Conservation (phyloP, 495 filamentous ascomycete species). For the Barbatosphaeria neglecta region DNA sequence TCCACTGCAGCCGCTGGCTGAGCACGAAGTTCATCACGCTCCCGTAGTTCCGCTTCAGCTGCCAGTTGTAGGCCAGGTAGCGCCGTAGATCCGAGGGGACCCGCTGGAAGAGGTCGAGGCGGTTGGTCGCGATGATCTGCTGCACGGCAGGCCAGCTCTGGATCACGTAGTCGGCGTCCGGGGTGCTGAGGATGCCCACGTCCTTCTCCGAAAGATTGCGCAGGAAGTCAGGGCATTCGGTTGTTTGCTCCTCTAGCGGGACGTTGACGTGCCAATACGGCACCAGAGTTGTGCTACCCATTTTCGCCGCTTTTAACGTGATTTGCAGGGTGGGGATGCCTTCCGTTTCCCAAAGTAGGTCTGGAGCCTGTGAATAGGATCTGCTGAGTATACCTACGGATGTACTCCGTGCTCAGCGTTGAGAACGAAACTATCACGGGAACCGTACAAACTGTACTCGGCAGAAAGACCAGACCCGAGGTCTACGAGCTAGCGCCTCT, state of each 20-base stretch:
- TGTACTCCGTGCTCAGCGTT: no score
- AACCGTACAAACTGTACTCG: no score
- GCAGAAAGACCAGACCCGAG: no score
- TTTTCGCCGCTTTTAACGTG: slow-evolving; percentile 1
- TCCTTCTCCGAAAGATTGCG: slow-evolving; percentile 43
- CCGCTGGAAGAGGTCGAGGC: slow-evolving; percentile 61
- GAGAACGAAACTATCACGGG: no score
- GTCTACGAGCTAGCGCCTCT: no score
- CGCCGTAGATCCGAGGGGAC: slow-evolving; percentile 59
- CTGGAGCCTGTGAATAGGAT: no score
- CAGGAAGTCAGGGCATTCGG: slow-evolving; percentile 60
- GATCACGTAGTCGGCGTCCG: slow-evolving; percentile 45
- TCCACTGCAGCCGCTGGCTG: slow-evolving; percentile 54
- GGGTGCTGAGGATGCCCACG: slow-evolving; percentile 49
- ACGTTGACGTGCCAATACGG: slow-evolving; percentile 80
- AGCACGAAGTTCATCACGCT: slow-evolving; percentile 66
- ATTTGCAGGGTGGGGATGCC: no score
- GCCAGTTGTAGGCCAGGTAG: slow-evolving; percentile 55
- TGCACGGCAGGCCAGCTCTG: slow-evolving; percentile 54
- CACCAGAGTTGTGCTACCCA: slow-evolving; percentile 20
- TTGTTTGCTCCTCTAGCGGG: slow-evolving; percentile 44
- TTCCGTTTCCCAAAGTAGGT: no score
- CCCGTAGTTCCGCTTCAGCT: slow-evolving; percentile 52
- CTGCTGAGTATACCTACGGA: no score
- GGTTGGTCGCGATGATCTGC: slow-evolving; percentile 50